Conservation (phyloP, 2,329 filamentous ascomycete genomes). For the Alternaria tenuissima region DNA sequence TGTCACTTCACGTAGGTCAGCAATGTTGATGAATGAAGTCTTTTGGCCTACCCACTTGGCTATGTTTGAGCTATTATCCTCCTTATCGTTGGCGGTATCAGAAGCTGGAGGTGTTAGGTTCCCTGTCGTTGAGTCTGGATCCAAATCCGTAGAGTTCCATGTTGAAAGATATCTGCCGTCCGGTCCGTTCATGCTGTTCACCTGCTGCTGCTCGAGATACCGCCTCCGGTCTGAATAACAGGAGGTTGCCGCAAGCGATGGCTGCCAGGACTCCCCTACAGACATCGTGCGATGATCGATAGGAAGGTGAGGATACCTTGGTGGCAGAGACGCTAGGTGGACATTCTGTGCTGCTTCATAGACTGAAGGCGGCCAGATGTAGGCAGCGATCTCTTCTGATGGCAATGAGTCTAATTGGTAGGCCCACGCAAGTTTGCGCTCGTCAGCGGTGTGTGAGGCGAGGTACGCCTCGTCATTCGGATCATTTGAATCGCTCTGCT, state of each 20-base stretch:
- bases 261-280: background rate
- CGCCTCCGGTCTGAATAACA: background rate
- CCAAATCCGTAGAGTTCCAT: background rate
- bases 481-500: background rate
- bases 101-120: background rate
- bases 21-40: accelerated
- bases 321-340: background rate
- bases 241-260: background rate
- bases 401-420: background rate
- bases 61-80: background rate
- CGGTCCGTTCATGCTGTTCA: background rate
- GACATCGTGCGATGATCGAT: background rate
- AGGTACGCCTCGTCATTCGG: background rate
- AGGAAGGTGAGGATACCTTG: background rate
- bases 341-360: background rate
- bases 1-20: background rate
- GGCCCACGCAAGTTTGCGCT: background rate
- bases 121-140: too few species aligned
- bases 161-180: background rate
- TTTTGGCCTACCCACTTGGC: background rate
- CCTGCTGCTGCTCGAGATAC: background rate
- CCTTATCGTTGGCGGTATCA: too few species aligned
- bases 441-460: background rate
- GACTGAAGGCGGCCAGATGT: background rate
- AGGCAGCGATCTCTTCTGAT: background rate